Percentiles rank a stretch among this genome's conserved stretches.
Evolutionary conservation across 305 asterid genomes (phyloP).

Genomic region (Stenogyne calaminthoides): DNA sequence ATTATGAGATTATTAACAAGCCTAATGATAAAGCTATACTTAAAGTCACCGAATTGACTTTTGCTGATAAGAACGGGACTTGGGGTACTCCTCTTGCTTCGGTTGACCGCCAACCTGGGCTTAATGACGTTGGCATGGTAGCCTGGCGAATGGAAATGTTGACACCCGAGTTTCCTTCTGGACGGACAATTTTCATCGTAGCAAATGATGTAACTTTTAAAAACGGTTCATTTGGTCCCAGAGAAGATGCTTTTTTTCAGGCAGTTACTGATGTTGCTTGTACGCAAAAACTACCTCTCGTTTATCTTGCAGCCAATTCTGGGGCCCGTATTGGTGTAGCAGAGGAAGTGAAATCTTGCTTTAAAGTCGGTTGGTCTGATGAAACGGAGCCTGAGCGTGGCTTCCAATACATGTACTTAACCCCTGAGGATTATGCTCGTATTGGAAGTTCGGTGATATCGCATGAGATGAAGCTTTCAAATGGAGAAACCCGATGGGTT

Average conservation of each 20-base stretch:
- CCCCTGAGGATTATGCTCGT: constrained; percentile 80
- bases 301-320: constrained; percentile 94
- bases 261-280: constrained; percentile 92
- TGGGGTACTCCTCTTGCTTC: constrained; percentile 94
- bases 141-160: constrained; percentile 94
- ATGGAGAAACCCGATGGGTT: constrained; percentile 87
- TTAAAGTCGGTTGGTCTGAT: constrained; percentile 96
- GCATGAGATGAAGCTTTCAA: constrained; percentile 59
- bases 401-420: constrained; percentile 80
- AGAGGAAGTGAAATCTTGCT: constrained; percentile 96
- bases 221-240: constrained; percentile 96
- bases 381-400: constrained; percentile 90
- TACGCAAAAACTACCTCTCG: constrained; percentile 71
- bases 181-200: constrained; percentile 77
- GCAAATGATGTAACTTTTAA: constrained; percentile 92
- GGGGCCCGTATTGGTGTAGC: constrained; percentile 99
- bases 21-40: constrained; percentile 58
- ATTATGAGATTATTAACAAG: constrained; percentile 42
- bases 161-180: constrained; percentile 94
- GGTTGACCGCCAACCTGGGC: constrained; percentile 65
- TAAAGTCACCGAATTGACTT: constrained; percentile 66
- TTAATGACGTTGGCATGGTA: constrained; percentile 94
- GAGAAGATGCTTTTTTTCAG: constrained; percentile 91
- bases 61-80: constrained; percentile 64
- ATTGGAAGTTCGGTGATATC: constrained; percentile 78